Evolutionary conservation across 257 asterid species (phyloP).

Genomic region (Solanum chiquidenum): DNA sequence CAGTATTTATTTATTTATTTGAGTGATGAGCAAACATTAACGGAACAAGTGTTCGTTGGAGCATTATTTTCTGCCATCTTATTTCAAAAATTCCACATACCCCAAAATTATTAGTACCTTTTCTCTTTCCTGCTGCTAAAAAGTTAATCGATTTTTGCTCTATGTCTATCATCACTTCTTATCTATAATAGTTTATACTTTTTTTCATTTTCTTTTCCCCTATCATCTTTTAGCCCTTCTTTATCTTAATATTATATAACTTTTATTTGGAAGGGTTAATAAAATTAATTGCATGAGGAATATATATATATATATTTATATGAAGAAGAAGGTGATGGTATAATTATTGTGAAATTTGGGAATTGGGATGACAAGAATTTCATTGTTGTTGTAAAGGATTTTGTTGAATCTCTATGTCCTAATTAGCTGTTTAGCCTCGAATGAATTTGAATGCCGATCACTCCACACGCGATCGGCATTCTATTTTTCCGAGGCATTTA

Average conservation of each 20-base stretch:
- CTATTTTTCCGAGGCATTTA: slow-evolving; percentile 26
- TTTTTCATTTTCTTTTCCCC: neutral
- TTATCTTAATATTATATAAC: neutral
- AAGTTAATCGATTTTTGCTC: neutral
- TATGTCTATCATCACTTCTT: neutral
- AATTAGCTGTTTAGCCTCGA: slow-evolving; percentile 3
- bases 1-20: neutral
- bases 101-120: neutral
- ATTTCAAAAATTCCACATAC: neutral
- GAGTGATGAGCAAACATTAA: neutral
- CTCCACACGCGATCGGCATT: slow-evolving; percentile 21
- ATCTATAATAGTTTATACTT: neutral
- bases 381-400: neutral
- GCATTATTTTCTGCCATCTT: slow-evolving; percentile 6
- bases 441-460: slow-evolving; percentile 28
- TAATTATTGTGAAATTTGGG: slow-evolving; percentile 16
- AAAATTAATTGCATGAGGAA: neutral
- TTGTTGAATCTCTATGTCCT: neutral
- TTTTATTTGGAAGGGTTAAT: neutral
- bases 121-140: neutral
- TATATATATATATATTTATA: neutral
- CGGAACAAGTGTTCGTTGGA: slow-evolving; percentile 15
- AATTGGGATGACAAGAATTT: slow-evolving; percentile 10
- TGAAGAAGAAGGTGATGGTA: neutral
- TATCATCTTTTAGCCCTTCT: neutral